Evolutionary conservation across 345 rosid species (phyloP), one percentile per base, ranked within the genome.

Genomic region (Viola odorata): DNA sequence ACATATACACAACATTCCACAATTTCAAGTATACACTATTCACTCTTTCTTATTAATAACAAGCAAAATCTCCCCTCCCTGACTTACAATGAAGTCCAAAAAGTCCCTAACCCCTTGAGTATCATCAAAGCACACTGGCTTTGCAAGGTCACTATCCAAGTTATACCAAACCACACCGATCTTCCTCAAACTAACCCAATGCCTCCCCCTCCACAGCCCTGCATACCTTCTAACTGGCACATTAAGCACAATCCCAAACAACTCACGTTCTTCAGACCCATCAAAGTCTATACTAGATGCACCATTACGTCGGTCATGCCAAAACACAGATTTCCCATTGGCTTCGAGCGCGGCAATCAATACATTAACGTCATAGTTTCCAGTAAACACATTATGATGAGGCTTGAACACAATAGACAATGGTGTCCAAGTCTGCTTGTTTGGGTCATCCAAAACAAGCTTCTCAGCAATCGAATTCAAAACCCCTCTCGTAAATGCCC

Each of bases 341-440:
- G 64, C 84, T 73, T 88, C 84, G 54, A 91, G 83, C 3, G 95
- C 89, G 7, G 91, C 72, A 6, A 88, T 81, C 56, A 94, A 73
- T 41, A 91, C 99, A 65, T 90, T 94, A 23, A 86, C 75, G 67
- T 91, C 97, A 49, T 94, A 86, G 71, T 94, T 90, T 8, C 97
- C 95, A 0, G 95, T 91, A 14, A 94, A 57, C 0, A 81, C 61
- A 57, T 88, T 91, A 72, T 86, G 90, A 67, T 88, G 96, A 65
- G 95, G 91, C 87, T 85, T 88, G 66, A 88, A 75, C 49, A 90
- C 69, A 1, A 81, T 12, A 45, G 92, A 90, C 41, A 86, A 71
- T 37, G 95, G 91, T 4, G 92, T 71, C 99, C 96, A 85, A 17
- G 73, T 58, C 52, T 60, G 81, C 70, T 70, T 74, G 71, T 65